Evolutionary conservation across 768 basidiomycete species (phyloP).

Genomic region (Omphalotus guepiniiformis): DNA sequence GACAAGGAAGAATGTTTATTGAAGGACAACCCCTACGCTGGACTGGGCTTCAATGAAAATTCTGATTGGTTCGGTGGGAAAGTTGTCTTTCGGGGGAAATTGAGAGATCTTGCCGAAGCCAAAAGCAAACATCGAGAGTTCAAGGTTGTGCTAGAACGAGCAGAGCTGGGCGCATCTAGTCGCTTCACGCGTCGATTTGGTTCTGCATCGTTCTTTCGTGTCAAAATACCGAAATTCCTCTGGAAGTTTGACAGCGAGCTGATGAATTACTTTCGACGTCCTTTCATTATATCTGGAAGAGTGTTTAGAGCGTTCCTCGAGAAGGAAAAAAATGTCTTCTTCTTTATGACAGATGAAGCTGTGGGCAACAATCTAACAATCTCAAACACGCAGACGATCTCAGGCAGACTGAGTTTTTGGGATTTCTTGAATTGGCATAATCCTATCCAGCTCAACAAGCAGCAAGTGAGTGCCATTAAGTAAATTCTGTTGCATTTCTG

Average conservation of each 20-base stretch:
- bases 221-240: conserved; percentile 24
- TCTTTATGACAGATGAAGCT: conserved; percentile 32
- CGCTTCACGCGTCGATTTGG: conserved; percentile 39
- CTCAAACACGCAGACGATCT: conserved; percentile 4
- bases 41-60: conserved; percentile 22
- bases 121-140: conserved; percentile 11
- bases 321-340: conserved; percentile 34
- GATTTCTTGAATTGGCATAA: conserved; percentile 46
- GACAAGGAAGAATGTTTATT: conserved; percentile 29
- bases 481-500: not conserved
- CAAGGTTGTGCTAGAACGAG: conserved; percentile 27
- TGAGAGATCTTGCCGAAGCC: not conserved
- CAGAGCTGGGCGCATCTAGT: conserved; percentile 32
- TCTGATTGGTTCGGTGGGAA: conserved; percentile 39
- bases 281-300: conserved; percentile 31
- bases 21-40: conserved; percentile 4
- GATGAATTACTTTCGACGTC: conserved; percentile 24
- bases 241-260: conserved; percentile 17
- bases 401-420: conserved; percentile 25
- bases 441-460: conserved; percentile 28
- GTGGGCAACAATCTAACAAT: conserved; percentile 7
- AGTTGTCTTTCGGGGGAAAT: conserved; percentile 30
- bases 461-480: conserved; percentile 31
- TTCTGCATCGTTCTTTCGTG: conserved; percentile 32
- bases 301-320: conserved; percentile 39